These are phyloP conservation scores for Scalesia atractyloides DNA, from an alignment of 129 eudicot genomes.

Conservation along the genomic window DNA sequence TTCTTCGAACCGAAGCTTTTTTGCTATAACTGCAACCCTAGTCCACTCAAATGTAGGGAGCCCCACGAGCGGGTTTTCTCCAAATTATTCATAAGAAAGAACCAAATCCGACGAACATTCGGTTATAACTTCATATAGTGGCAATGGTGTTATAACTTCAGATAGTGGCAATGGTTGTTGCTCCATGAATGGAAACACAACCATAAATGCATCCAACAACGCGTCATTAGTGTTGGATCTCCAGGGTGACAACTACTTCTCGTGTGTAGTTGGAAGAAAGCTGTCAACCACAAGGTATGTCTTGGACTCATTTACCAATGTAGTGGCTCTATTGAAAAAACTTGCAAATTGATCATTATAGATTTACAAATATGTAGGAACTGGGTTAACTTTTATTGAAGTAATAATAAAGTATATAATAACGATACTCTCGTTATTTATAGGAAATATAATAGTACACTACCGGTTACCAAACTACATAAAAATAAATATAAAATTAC, in stretches of 20 bases:
- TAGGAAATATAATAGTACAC: no score
- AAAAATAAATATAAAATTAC: no score
- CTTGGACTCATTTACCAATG: slow-evolving; percentile 68
- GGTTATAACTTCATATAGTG: slow-evolving; percentile 20
- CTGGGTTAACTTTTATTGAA: no score
- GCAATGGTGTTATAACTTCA: no score
- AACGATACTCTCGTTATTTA: no score
- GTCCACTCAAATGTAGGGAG: slow-evolving; percentile 47
- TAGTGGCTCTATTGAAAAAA: slow-evolving; percentile 56
- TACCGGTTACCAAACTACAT: no score
- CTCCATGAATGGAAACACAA: slow-evolving; percentile 37
- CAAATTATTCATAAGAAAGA: slow-evolving; percentile 34
- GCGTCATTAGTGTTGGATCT: slow-evolving; percentile 75
- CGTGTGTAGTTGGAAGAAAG: slow-evolving; percentile 86
- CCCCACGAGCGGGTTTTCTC: slow-evolving; percentile 33
- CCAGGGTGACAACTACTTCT: slow-evolving; percentile 74
- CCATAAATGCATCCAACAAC: slow-evolving; percentile 42
- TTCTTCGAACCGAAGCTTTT: slow-evolving; percentile 95
- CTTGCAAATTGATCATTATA: slow-evolving; percentile 43
- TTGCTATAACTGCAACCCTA: slow-evolving; percentile 28
- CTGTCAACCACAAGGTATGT: slow-evolving; percentile 76
- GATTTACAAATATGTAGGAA: slow-evolving; percentile 1
- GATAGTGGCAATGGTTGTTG: slow-evolving; percentile 39
- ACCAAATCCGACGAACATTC: slow-evolving; percentile 29
- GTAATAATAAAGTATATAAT: no score